Evolutionary conservation across 2,329 filamentous ascomycete species (phyloP), one percentile per base, ranked within the genome.

Genomic region (Mycogone perniciosa): DNA sequence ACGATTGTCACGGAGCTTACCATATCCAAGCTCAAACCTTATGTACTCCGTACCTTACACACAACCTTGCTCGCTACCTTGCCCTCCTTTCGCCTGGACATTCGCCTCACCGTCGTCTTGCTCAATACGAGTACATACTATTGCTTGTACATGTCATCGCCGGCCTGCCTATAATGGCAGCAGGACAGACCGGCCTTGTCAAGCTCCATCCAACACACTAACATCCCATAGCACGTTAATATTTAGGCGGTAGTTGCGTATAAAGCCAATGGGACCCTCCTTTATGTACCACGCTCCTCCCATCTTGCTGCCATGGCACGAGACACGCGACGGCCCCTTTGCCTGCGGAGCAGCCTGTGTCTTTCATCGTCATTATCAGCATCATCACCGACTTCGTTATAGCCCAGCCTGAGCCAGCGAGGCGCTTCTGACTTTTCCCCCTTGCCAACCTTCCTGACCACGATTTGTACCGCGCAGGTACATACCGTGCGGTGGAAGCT

Each of bases 261-360:
- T 69, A 69, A 71, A 72, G 62, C 57, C 65, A 67, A 68, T 61
- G 65, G 63, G 65, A 65, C 64, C 66, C 63, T 62, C 60, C 48
- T 51, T 59, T 54, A 20, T 20, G 20, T 20, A 50, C 56, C 46
- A 46, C 46, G 46, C 51, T 47, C 64, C 52, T 57, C 64, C 63
- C 60, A 59, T 65, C 60, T 57, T 60, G 60, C 53, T 66, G 59
- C 59, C 59, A 71, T 71, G 70, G 69, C 67, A 71, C 68, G 67
- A 71, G 67, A 68, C 64, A 66, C 59, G 64, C 68, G 67, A 63
- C 65, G 59, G 64, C 62, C 60, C 60, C 69, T 64, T 61, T 63
- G 60, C 63, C 65, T 63, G 62, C 66, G 64, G 64, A 67, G 62
- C 62, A 64, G 56, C 46, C 54, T 51, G 51, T 44, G 35, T 51